Evolutionary conservation across 2,329 filamentous ascomycete genomes (phyloP).

Genomic region (Penicillium griseofulvum): DNA sequence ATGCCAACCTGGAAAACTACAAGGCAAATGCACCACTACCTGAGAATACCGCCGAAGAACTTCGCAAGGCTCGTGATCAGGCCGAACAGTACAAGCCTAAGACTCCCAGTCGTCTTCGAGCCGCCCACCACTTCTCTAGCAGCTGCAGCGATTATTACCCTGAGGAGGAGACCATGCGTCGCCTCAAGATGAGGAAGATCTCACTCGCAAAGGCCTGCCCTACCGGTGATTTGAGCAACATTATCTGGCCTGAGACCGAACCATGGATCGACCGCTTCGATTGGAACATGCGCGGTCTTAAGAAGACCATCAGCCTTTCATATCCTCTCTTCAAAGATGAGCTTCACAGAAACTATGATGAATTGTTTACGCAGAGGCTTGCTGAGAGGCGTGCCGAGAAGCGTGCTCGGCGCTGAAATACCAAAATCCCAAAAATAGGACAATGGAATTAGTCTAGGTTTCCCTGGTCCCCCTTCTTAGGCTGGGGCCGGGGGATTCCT

Average conservation of each 20-base stretch:
- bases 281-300: background rate
- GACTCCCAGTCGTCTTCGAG: slow-evolving; percentile 43
- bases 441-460: background rate
- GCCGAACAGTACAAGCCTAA: slow-evolving; percentile 46
- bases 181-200: background rate
- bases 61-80: slow-evolving; percentile 38
- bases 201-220: background rate
- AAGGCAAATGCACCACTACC: background rate
- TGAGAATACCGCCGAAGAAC: background rate
- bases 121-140: slow-evolving; percentile 17
- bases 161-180: background rate
- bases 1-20: background rate
- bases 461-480: no score
- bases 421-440: background rate
- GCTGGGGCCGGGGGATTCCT: no score
- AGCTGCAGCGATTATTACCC: background rate
- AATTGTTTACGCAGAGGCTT: background rate
- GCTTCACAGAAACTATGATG: background rate
- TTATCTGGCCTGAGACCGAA: background rate
- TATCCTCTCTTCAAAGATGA: no score
- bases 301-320: background rate
- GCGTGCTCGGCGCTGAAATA: background rate
- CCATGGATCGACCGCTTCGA: background rate
- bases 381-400: background rate
- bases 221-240: background rate